Evolutionary conservation across 805 yeast species (phyloP), one percentile per base, ranked within the genome.

Genomic region (Saturnispora besseyi): DNA sequence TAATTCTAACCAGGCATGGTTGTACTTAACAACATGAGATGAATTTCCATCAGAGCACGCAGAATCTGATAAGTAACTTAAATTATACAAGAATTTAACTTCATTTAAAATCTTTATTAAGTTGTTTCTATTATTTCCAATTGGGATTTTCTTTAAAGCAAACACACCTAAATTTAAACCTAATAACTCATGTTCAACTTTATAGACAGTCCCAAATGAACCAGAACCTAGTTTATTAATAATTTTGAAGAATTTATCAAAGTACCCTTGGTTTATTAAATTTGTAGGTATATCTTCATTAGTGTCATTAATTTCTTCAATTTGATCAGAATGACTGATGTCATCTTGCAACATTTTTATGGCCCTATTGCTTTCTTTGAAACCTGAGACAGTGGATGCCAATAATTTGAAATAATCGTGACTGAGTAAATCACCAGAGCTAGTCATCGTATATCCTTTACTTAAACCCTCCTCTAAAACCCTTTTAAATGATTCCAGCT

Each of bases 1-100:
- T 59, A 82, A 71, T 60, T 89, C 96, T 31, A 89, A 64, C 96
- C 96, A 89, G 26, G 88, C 96, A 65, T 89, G 96, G 60, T 89
- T 88, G 61, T 89, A 89, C 21, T 84, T 77, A 28, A 89, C 87
- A 56, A 89, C 72, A 62, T 88, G 84, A 64, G 34, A 72, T 22
- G 43, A 28, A 31, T n/a, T 30, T 1, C 51, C 49, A 18, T 52
- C 54, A 18, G 43, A 22, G n/a, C 50, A 50, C 33, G 41, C 41
- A 36, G 46, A 45, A 22, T 51, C 50, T 5, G 53, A 41, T 24
- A 51, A 48, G 12, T 58, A 59, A 3, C 79, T 73, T 26, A 77
- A 60, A 55, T 74, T 74, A 57, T 75, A 83, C 34, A 89, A 65
- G 46, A 90, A 76, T 55, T 83, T 75, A 3, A 89, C 96, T 61